Evolutionary conservation across 495 filamentous ascomycete species (phyloP), one percentile per base, ranked within the genome.

Genomic region (Podospora pseudocomata): DNA sequence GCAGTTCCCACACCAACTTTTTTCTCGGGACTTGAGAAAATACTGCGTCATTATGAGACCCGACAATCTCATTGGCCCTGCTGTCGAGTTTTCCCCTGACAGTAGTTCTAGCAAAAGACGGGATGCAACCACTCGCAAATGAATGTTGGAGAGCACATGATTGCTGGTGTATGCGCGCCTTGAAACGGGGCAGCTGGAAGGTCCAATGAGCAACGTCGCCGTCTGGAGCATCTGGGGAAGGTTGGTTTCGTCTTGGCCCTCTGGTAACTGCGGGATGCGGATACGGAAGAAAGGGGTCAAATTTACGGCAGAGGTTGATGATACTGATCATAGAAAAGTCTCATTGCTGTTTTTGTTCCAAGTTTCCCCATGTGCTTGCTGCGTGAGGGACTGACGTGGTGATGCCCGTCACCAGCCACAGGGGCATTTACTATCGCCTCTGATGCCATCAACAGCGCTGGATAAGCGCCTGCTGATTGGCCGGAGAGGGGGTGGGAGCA

Each of bases 101-200:
- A 63, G 32, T 63, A 63, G 61, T 1, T 20, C 28, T 63, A 63
- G 16, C 20, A 62, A 30, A 63, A 20, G 18, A 63, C 61, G 61
- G 61, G 61, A 63, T 63, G 61, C 61, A 63, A 63, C 61, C 49
- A 57, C 27, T 65, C 53, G 15, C 53, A 65, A 34, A 58, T 65
- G 64, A 34, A 28, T 57, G 44, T 6, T 19, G 9, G 56, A 64
- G 58, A 57, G 62, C 68, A 70, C 68, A 70, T 70, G 68, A 70
- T 67, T 64, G 6, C 39, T 19, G 26, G 11, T 23, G 34, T 13
- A 59, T 70, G 68, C 68, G 54, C 30, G 60, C 4, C 55, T 28
- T 27, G 23, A 64, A 59, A 55, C 59, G 32, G 15, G 32, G 39
- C 13, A 9, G 13, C 30, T 11, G 39, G 9, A 49, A 16, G 5